These are phyloP conservation scores for Cladophialophora psammophila DNA, from an alignment of 2,329 filamentous ascomycete genomes.

Conservation along the genomic window DNA sequence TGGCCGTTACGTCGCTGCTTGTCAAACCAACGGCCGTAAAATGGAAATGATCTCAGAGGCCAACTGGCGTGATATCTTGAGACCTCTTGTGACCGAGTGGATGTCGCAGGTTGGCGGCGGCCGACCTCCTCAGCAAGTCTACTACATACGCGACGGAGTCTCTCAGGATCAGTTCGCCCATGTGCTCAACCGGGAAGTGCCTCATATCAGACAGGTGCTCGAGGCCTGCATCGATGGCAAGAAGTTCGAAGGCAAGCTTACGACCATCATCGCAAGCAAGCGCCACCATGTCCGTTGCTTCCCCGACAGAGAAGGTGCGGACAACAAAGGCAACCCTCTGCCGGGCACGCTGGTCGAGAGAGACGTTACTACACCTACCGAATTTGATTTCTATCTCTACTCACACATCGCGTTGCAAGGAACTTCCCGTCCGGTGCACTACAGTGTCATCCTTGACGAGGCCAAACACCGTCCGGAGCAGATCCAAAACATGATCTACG, in stretches of 20 bases:
- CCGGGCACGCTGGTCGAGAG: slow-evolving; percentile 88
- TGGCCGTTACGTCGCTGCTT: slow-evolving; percentile 78
- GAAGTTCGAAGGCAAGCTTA: slow-evolving; percentile 69
- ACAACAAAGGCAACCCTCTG: slow-evolving; percentile 80
- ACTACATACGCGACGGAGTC: slow-evolving; percentile 94
- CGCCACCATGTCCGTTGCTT: slow-evolving; percentile 95
- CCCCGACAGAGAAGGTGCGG: slow-evolving; percentile 67
- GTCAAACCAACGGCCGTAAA: slow-evolving; percentile 82
- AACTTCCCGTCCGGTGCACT: slow-evolving; percentile 89
- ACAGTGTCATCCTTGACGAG: slow-evolving; percentile 88
- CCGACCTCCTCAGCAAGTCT: slow-evolving; percentile 73
- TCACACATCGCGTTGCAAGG: slow-evolving; percentile 86
- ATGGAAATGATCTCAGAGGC: slow-evolving; percentile 76
- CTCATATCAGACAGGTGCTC: slow-evolving; percentile 67
- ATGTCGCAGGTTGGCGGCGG: slow-evolving; percentile 60
- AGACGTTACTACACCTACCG: slow-evolving; percentile 88
- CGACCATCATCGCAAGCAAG: slow-evolving; percentile 89
- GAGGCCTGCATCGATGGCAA: slow-evolving; percentile 42
- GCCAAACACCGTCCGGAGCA: slow-evolving; percentile 70
- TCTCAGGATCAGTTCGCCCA: slow-evolving; percentile 83
- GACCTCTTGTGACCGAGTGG: slow-evolving; percentile 72
- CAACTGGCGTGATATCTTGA: slow-evolving; percentile 73
- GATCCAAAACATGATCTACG: slow-evolving; percentile 88
- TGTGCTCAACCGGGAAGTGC: slow-evolving; percentile 80
- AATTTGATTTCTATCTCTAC: slow-evolving; percentile 84